These are phyloP conservation scores for Kuraishia capsulata DNA, from an alignment of 805 yeast genomes.

Conservation along the genomic window DNA sequence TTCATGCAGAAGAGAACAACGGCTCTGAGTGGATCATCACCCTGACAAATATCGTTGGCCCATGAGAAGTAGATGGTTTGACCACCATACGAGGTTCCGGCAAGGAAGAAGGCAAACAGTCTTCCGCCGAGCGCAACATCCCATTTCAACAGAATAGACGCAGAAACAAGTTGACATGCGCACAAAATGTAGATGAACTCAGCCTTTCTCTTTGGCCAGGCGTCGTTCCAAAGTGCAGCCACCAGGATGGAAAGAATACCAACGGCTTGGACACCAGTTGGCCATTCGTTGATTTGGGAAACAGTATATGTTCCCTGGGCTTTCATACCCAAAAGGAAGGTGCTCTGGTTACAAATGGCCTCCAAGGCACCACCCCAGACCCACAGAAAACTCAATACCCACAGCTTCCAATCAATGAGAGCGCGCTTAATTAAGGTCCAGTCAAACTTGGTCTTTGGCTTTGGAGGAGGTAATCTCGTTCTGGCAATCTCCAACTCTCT, in stretches of 20 bases:
- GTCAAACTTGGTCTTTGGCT: background rate
- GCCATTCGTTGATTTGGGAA: background rate
- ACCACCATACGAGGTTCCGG: background rate
- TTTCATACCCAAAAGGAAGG: background rate
- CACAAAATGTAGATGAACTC: background rate
- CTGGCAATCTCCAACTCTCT: conserved; percentile 1
- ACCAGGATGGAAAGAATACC: background rate
- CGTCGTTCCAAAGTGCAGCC: background rate
- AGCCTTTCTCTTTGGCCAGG: background rate
- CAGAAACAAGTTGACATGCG: background rate
- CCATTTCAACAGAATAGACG: background rate
- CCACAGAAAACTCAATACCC: background rate
- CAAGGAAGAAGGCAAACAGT: background rate
- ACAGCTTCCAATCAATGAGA: background rate
- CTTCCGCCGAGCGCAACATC: background rate
- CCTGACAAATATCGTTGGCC: background rate
- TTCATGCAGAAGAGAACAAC: background rate
- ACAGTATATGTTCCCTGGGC: background rate
- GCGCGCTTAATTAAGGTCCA: background rate
- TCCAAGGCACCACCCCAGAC: background rate
- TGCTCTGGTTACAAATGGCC: background rate
- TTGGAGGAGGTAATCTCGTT: background rate
- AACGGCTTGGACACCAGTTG: background rate
- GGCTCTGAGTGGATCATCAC: background rate
- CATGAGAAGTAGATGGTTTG: background rate